Base-by-base conservation (phyloP, 257 asterid species). In the Oldenlandia corymbosa region DNA sequence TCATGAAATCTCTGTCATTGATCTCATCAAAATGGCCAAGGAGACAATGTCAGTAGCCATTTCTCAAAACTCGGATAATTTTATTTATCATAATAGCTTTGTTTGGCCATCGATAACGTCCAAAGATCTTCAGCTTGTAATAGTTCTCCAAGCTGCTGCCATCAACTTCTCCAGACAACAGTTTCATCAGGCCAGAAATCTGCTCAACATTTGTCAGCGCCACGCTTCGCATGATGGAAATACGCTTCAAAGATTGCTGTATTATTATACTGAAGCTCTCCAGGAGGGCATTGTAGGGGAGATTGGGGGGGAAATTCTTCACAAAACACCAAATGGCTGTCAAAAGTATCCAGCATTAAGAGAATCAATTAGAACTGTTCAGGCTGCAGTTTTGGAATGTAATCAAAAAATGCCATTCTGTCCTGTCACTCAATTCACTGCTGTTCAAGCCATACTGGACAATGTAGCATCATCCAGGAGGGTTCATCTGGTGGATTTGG, bases 401-500 rank as follows among this genome's bases (percentile, higher is more conserved):
- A 51, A 18, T n/a, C 34, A 52, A 28, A 49, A 59, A 3, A 58
- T 77, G 5, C 81, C 88, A 2, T 42, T 79, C 70, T 23, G 34
- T 45, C 79, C 59, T 50, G 65, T 79, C 47, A 42, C 68, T 11
- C 77, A 78, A 26, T 74, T 71, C 32, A 42, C 84, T 7, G 85
- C 69, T 26, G 64, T 81, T 23, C 88, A 79, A 58, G 58, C 75
- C 37, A 71, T 81, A 27, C 23, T 79, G 56, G 85, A 76, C 30
- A 71, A 60, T 47, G 49, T 79, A 39, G 73, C 39, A 26, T 69
- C 74, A 0, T 73, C 81, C 14, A 76, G 49, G 21, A 68, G 50
- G 61, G 60, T 79, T 48, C 91, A 81, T 58, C 21, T 84, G n/a
- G 53, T 84, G 4, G 83, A 79, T 34, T 48, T 77, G 5, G 79